Base-by-base conservation (phyloP, 805 yeast genomes). In the Saccharomycopsis amapae region DNA sequence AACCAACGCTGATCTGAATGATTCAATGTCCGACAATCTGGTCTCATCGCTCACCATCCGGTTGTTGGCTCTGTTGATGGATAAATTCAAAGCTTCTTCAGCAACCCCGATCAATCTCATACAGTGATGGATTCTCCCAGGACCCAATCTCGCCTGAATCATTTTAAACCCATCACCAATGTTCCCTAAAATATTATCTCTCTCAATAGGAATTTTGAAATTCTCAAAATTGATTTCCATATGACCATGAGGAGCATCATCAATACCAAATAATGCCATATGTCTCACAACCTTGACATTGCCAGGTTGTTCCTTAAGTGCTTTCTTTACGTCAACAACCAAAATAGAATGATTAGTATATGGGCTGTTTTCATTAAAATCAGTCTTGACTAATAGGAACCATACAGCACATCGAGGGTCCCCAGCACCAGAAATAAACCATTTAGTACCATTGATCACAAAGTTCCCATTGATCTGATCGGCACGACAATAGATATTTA, bases 231-330 rank as follows among this genome's bases (percentile, higher is more conserved):
- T 65, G 45, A 79, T 68, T 57, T 78, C 83, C 63, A 75, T 73
- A 56, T 79, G 84, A n/a, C 85, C 85, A 57, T 78, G 84, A 3
- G 85, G 85, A 23, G 83, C 82, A 56, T 78, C 84, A 55, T 78
- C 84, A 52, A 68, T 76, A 2, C 84, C 84, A 56, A 75, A 72
- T 1, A 78, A 76, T 17, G 56, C 48, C 54, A 77, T 63, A 3
- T 81, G 81, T 37, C 84, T 65, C 28, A 72, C 59, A 26, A 76
- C 53, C 23, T 55, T 64, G 39, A 71, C 79, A 33, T 62, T 62
- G 4, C 81, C 80, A 4, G 1, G 77, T 62, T 2, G 69, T 68
- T 48, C 51, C 13, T 20, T 23, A 44, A 75, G 53, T 0, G 76
- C 78, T 53, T 60, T 63, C 43, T 71, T 65, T 1, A 74, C 66